Conservation (phyloP, 306 rosid genomes). For the Prunus davidiana region DNA sequence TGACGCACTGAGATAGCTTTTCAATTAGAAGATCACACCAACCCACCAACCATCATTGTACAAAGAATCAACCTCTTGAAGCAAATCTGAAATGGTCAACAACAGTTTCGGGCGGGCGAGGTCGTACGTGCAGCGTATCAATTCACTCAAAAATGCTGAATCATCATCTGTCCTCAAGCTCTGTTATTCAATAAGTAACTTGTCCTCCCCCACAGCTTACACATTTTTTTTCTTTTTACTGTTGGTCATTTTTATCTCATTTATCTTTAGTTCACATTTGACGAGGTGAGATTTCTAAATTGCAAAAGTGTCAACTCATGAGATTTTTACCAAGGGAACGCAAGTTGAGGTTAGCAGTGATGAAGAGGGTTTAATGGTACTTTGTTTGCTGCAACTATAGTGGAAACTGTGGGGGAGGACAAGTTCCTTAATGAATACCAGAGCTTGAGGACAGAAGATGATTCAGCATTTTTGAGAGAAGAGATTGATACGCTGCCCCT, state of each 20-base stretch:
- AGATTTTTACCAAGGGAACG: constrained; percentile 24
- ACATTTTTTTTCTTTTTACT: background rate
- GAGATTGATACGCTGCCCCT: constrained; percentile 31
- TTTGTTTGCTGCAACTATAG: constrained; percentile 37
- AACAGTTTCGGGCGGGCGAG: constrained; percentile 23
- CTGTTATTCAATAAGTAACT: constrained; percentile 36
- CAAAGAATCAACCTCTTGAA: constrained; percentile 37
- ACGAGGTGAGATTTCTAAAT: background rate
- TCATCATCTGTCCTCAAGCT: constrained; percentile 37
- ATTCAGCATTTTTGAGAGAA: constrained; percentile 30
- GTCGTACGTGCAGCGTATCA: constrained; percentile 30
- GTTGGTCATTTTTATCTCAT: background rate
- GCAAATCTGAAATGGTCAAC: constrained; percentile 21
- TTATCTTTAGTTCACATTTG: background rate
- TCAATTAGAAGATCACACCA: constrained; percentile 21
- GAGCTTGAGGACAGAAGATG: constrained; percentile 37
- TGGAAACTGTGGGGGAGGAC: constrained; percentile 14
- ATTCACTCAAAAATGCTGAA: constrained; percentile 28
- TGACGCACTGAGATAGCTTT: constrained; percentile 12
- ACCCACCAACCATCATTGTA: constrained; percentile 49
- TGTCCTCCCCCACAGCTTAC: constrained; percentile 16
- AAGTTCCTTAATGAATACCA: constrained; percentile 40
- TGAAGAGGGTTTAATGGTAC: constrained; percentile 40
- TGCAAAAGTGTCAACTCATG: constrained; percentile 8
- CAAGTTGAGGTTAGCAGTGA: constrained; percentile 38